A percentile compares a stretch with the other conserved stretches of the same genome.
Conservation (phyloP, 345 rosid genomes). For the Cardamine occulta region DNA sequence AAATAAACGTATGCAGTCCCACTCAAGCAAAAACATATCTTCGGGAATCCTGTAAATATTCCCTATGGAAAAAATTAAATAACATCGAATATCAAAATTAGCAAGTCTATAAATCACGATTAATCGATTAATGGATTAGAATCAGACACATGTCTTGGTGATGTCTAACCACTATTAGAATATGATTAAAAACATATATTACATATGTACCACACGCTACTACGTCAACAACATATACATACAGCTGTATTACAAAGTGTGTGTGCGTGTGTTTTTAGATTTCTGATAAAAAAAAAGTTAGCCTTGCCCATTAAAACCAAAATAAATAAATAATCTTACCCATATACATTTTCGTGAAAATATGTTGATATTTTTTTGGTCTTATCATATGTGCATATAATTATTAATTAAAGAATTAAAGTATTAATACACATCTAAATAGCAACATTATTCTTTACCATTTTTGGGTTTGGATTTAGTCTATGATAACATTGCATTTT, state of each 20-base stretch:
- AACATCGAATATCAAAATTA: background rate
- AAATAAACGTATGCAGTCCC: conserved; percentile 16
- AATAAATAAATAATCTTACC: background rate
- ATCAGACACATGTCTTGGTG: conserved; percentile 21
- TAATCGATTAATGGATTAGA: background rate
- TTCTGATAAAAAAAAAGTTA: background rate
- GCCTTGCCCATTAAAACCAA: background rate
- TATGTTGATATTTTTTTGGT: background rate
- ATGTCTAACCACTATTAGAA: conserved; percentile 32
- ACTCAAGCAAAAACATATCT: conserved; percentile 23
- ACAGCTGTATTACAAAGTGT: conserved; percentile 16
- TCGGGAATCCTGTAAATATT: conserved; percentile 11
- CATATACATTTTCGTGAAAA: conserved; percentile 5
- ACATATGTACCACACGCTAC: conserved; percentile 29
- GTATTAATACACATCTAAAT: background rate
- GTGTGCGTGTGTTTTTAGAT: background rate
- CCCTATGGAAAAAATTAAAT: background rate
- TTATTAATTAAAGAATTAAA: background rate
- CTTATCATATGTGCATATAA: background rate
- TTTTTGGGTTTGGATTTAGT: conserved; percentile 33
- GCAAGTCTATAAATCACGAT: background rate
- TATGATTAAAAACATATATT: conserved; percentile 28
- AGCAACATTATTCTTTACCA: conserved; percentile 24
- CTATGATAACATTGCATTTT: no score
- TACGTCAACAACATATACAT: conserved; percentile 4